Evolutionary conservation across 148 eudicot genomes (phyloP).

Genomic region (Hydrangea macrophylla): DNA sequence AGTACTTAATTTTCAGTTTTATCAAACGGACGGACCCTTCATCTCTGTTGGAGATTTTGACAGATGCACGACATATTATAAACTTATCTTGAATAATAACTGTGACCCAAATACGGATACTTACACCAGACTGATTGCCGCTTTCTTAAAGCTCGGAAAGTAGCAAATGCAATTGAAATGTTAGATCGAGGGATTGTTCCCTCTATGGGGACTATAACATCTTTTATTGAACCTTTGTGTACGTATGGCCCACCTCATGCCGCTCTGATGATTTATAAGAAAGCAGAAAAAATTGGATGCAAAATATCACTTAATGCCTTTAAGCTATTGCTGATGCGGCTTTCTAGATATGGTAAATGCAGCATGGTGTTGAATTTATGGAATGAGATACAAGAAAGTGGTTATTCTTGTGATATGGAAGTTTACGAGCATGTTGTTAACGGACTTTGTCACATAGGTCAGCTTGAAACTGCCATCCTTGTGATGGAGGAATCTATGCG

Average conservation of each 20-base stretch:
- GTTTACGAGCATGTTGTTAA: conserved; percentile 72
- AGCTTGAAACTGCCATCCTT: conserved; percentile 75
- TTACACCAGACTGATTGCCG: conserved; percentile 44
- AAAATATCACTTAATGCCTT: conserved; percentile 60
- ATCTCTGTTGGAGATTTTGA: conserved; percentile 51
- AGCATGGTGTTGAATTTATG: conserved; percentile 72
- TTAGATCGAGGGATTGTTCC: conserved; percentile 55
- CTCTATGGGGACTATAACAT: conserved; percentile 63
- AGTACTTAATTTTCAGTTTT: too few relatives aligned
- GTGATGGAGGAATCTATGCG: conserved; percentile 74
- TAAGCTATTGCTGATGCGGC: conserved; percentile 73
- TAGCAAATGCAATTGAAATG: conserved; percentile 95
- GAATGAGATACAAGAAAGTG: conserved; percentile 85
- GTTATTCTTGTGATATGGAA: conserved; percentile 61
- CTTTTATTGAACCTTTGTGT: conserved; percentile 75
- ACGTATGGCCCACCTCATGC: conserved; percentile 93
- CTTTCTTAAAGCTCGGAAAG: conserved; percentile 67
- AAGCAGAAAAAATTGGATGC: conserved; percentile 67
- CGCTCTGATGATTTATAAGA: conserved; percentile 70
- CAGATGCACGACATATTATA: conserved; percentile 54
- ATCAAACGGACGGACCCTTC: too few relatives aligned
- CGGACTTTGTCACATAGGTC: conserved; percentile 87
- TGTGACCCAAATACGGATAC: conserved; percentile 63
- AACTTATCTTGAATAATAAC: conserved; percentile 46
- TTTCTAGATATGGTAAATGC: conserved; percentile 91